Percentiles rank a stretch among this genome's conserved stretches.
Evolutionary conservation across 2,329 filamentous ascomycete genomes (phyloP).

Genomic region (Alternaria postmessia): DNA sequence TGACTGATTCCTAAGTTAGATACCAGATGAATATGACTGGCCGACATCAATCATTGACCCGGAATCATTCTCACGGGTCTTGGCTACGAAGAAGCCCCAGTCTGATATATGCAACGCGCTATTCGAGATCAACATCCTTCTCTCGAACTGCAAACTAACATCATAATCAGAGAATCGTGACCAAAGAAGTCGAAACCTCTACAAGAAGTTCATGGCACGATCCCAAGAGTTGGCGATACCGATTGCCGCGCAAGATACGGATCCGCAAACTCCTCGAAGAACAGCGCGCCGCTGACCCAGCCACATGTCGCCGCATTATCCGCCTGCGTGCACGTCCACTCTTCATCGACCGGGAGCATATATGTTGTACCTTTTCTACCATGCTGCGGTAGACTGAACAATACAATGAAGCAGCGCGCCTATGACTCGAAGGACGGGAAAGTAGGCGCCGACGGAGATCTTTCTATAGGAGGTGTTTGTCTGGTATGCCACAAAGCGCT

Average conservation of each 20-base stretch:
- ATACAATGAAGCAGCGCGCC: no score
- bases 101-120: not conserved
- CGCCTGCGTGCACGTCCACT: no score
- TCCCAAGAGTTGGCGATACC: conserved; percentile 7
- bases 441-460: no score
- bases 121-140: not conserved
- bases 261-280: conserved; percentile 19
- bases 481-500: no score
- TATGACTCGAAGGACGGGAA: no score
- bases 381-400: no score
- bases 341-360: no score
- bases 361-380: no score
- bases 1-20: not conserved
- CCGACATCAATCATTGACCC: not conserved
- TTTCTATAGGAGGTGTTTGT: no score
- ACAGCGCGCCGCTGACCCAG: not conserved
- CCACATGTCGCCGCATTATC: no score
- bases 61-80: not conserved
- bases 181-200: conserved; percentile 10
- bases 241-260: conserved; percentile 14
- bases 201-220: conserved; percentile 1
- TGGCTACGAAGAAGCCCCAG: not conserved
- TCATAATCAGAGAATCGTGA: conserved; percentile 15
- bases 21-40: not conserved
- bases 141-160: not conserved